Percentiles rank a stretch among this genome's conserved stretches.
Conservation (phyloP, 164 flowering plant species). For the Cinnamomum chago region DNA sequence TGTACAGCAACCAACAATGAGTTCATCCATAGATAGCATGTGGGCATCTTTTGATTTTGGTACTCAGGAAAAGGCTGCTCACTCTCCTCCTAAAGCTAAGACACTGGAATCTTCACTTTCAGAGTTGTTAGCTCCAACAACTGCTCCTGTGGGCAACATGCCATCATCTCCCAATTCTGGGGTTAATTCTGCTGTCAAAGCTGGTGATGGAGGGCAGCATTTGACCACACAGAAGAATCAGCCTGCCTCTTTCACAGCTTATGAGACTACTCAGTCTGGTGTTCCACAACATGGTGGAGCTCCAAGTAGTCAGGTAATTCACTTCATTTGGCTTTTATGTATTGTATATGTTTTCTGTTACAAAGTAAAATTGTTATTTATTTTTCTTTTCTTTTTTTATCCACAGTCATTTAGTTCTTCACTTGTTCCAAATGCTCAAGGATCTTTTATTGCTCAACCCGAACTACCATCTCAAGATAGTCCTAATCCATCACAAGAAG, state of each 20-base stretch:
- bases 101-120: conserved; percentile 56
- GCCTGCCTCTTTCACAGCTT: conserved; percentile 32
- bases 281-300: conserved; percentile 32
- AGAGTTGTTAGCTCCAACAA: conserved; percentile 46
- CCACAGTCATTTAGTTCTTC: conserved; percentile 48
- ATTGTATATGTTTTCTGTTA: background rate
- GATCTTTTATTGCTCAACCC: conserved; percentile 22
- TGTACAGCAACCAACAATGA: conserved; percentile 30
- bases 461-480: conserved; percentile 33
- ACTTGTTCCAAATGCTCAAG: conserved; percentile 34
- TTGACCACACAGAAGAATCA: conserved; percentile 40
- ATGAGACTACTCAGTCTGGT: conserved; percentile 26
- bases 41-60: conserved; percentile 92
- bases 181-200: conserved; percentile 27
- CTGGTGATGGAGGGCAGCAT: conserved; percentile 43
- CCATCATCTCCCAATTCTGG: conserved; percentile 16
- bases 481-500: conserved; percentile 19
- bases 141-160: conserved; percentile 29
- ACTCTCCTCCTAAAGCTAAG: conserved; percentile 40
- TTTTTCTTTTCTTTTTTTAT: background rate
- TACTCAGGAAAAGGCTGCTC: conserved; percentile 35
- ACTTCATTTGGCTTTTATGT: background rate
- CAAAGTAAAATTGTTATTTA: background rate
- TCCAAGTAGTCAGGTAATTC: conserved; percentile 53
- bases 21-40: conserved; percentile 37